Evolutionary conservation across 768 basidiomycete genomes (phyloP).

Genomic region (Agrocybe praecox): DNA sequence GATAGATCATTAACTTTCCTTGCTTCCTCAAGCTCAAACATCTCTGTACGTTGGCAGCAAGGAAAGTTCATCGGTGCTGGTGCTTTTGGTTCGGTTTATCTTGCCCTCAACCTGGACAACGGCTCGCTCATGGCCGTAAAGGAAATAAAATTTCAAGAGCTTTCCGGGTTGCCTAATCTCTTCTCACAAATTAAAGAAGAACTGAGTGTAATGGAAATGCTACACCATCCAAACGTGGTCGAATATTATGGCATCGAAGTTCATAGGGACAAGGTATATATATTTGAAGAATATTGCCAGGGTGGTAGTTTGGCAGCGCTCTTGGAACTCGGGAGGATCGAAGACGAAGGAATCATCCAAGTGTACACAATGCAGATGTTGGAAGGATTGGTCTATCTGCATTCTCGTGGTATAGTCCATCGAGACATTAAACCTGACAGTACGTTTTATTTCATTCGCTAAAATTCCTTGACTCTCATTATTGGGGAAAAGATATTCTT

Average conservation of each 20-base stretch:
- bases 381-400: constrained; percentile 91
- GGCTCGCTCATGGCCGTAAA: constrained; percentile 99
- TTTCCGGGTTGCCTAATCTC: constrained; percentile 84
- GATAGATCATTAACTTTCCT: constrained; percentile 93
- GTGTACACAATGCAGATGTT: constrained; percentile 98
- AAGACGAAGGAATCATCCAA: constrained; percentile 95
- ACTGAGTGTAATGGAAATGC: constrained; percentile 96
- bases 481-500: constrained; percentile 74
- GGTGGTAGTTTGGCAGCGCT: constrained; percentile 90
- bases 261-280: constrained; percentile 97
- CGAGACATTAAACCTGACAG: constrained; percentile 99
- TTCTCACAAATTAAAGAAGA: constrained; percentile 96
- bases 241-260: constrained; percentile 99
- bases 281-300: constrained; percentile 98
- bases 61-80: constrained; percentile 98
- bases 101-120: constrained; percentile 94
- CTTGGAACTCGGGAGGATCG: constrained; percentile 91
- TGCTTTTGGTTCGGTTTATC: constrained; percentile 99
- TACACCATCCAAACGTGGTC: constrained; percentile 96
- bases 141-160: constrained; percentile 96
- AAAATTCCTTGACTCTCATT: not conserved
- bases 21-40: constrained; percentile 93
- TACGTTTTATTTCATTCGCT: constrained; percentile 45
- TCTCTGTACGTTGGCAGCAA: constrained; percentile 97
- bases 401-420: constrained; percentile 90